Evolutionary conservation across 345 rosid genomes (phyloP).

Genomic region (Boechera retrofracta): DNA sequence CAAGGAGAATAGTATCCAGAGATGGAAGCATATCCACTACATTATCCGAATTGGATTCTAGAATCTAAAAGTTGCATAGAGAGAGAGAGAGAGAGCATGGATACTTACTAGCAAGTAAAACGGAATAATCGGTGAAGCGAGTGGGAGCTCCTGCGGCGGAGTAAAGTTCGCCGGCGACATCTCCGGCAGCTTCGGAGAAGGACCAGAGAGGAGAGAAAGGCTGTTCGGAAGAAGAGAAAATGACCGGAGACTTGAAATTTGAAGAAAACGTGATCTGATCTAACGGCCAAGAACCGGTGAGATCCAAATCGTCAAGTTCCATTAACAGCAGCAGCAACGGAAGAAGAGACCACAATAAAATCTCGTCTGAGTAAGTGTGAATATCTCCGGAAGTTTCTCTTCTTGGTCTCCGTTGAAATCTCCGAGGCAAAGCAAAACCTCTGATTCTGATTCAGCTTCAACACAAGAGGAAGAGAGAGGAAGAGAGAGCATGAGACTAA

Average conservation of each 20-base stretch:
- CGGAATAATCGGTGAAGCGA: conserved; percentile 56
- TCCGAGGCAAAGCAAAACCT: not conserved
- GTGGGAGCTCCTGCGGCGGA: conserved; percentile 40
- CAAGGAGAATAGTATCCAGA: conserved; percentile 26
- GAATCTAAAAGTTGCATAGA: not conserved
- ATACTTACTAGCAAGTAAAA: conserved; percentile 62
- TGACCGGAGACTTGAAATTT: conserved; percentile 61
- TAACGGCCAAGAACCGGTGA: conserved; percentile 70
- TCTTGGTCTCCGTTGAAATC: not conserved
- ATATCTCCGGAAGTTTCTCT: not conserved
- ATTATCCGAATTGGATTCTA: conserved; percentile 20
- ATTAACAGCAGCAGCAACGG: conserved; percentile 32
- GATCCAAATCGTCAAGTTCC: conserved; percentile 82
- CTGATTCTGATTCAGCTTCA: not conserved
- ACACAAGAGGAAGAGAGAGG: conserved; percentile 10
- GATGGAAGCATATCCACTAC: conserved; percentile 17
- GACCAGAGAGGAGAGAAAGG: conserved; percentile 96
- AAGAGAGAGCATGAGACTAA: too few relatives aligned
- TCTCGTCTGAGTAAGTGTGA: not conserved
- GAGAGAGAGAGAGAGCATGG: not conserved
- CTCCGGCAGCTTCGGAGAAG: conserved; percentile 59
- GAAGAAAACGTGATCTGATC: conserved; percentile 67
- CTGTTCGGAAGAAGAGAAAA: conserved; percentile 62
- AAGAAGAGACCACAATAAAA: not conserved
- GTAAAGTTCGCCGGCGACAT: conserved; percentile 45